A percentile compares a stretch with the other conserved stretches of the same genome.
Evolutionary conservation across 371 early-diverging fungal genomes (phyloP).

Genomic region (Mycotypha africana): DNA sequence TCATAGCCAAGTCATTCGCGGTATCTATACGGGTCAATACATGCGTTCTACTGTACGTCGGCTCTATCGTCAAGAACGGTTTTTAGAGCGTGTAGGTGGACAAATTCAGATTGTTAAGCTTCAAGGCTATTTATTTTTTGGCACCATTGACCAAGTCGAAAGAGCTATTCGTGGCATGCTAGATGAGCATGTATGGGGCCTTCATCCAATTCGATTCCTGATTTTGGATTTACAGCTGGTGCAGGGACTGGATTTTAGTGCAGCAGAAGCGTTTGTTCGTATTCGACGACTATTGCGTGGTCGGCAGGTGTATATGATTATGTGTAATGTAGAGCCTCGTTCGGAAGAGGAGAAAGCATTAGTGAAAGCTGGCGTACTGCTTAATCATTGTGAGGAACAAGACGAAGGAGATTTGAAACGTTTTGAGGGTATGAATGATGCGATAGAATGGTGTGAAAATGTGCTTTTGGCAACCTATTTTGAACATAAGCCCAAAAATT

Average conservation of each 20-base stretch:
- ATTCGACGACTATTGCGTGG: constrained; percentile 70
- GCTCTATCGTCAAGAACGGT: constrained; percentile 81
- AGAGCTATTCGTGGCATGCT: constrained; percentile 65
- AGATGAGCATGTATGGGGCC: constrained; percentile 59
- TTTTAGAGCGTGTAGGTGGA: constrained; percentile 74
- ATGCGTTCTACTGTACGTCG: constrained; percentile 87
- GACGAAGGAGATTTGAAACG: constrained; percentile 53
- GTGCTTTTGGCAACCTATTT: constrained; percentile 71
- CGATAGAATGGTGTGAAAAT: constrained; percentile 96
- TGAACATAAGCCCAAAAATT: constrained; percentile 25
- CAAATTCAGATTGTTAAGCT: constrained; percentile 87
- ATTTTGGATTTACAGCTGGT: constrained; percentile 87
- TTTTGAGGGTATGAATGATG: constrained; percentile 78
- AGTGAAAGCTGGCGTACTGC: constrained; percentile 77
- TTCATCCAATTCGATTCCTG: constrained; percentile 73
- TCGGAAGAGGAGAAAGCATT: constrained; percentile 73
- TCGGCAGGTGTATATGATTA: constrained; percentile 76
- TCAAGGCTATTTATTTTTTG: constrained; percentile 94
- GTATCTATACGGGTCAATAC: constrained; percentile 71
- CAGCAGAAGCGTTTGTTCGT: constrained; percentile 90
- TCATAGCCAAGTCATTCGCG: constrained; percentile 68
- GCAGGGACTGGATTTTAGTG: constrained; percentile 92
- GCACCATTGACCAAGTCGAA: constrained; percentile 87
- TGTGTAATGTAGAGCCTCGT: constrained; percentile 65
- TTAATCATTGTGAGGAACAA: constrained; percentile 25